Conservation (phyloP, 2,329 filamentous ascomycete genomes). For the Annulohypoxylon truncatum region DNA sequence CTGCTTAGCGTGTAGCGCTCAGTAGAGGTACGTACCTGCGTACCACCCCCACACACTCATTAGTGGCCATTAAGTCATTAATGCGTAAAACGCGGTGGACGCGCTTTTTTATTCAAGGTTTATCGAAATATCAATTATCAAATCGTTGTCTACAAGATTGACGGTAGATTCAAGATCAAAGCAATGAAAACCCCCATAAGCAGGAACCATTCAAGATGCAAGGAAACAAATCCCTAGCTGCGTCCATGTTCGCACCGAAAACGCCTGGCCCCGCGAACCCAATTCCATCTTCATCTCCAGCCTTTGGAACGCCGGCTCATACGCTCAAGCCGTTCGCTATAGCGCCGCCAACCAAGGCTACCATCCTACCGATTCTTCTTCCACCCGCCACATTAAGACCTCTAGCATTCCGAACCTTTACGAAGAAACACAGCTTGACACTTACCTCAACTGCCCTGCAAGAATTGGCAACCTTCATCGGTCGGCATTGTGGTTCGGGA, state of each 20-base stretch:
- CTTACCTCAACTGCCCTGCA: conserved; percentile 88
- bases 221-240: conserved; percentile 44
- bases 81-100: conserved; percentile 46
- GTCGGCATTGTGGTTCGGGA: conserved; percentile 91
- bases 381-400: conserved; percentile 88
- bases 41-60: conserved; percentile 14
- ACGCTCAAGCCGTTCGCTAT: conserved; percentile 75
- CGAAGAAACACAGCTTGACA: conserved; percentile 96
- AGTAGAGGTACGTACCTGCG: neutral
- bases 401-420: conserved; percentile 93
- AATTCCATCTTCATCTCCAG: conserved; percentile 89
- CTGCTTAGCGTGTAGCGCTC: neutral
- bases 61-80: conserved; percentile 44
- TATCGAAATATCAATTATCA: conserved; percentile 15
- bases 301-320: conserved; percentile 87
- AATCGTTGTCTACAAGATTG: neutral
- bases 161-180: neutral
- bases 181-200: conserved; percentile 3
- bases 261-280: conserved; percentile 60
- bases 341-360: conserved; percentile 63
- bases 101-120: conserved; percentile 38
- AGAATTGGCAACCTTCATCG: conserved; percentile 88
- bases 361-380: conserved; percentile 87
- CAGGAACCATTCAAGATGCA: conserved; percentile 42
- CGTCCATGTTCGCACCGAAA: conserved; percentile 55